Conservation (phyloP, 2,329 filamentous ascomycete genomes). For the Lecanicillium sp. region DNA sequence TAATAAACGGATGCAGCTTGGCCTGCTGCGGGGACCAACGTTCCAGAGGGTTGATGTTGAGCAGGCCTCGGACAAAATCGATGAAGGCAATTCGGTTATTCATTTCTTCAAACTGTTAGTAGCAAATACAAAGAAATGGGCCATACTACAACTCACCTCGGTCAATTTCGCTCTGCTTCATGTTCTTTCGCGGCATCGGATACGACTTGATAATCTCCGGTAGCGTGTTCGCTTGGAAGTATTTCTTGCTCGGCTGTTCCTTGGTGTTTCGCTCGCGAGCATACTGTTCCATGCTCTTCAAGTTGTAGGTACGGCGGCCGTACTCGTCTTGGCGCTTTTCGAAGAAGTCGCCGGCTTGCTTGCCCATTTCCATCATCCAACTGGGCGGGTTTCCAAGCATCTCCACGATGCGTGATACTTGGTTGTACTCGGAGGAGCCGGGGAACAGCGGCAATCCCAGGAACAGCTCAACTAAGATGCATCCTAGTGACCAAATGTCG, state of each 20-base stretch:
- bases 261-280: conserved; percentile 92
- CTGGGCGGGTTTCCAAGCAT: conserved; percentile 95
- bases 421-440: conserved; percentile 97
- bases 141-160: conserved; percentile 64
- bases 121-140: background rate
- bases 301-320: conserved; percentile 78
- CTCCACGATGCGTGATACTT: conserved; percentile 93
- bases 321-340: conserved; percentile 90
- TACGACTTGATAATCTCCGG: conserved; percentile 98
- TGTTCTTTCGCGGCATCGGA: conserved; percentile 97
- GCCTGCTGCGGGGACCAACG: conserved; percentile 97
- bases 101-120: conserved; percentile 95
- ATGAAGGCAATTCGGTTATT: conserved; percentile 97
- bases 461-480: conserved; percentile 97
- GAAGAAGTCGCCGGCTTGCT: conserved; percentile 95
- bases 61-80: conserved; percentile 87
- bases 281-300: conserved; percentile 98
- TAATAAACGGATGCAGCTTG: conserved; percentile 96
- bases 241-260: conserved; percentile 99
- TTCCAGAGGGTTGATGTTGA: conserved; percentile 93
- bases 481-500: conserved; percentile 99
- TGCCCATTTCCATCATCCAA: conserved; percentile 99
- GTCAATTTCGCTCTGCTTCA: conserved; percentile 96
- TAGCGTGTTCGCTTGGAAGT: conserved; percentile 89
- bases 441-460: conserved; percentile 90